Percentiles rank a stretch among this genome's conserved stretches.
phyloP scores from a whole-genome alignment of 306 rosid species.

The Leucaena leucocephala region DNA sequence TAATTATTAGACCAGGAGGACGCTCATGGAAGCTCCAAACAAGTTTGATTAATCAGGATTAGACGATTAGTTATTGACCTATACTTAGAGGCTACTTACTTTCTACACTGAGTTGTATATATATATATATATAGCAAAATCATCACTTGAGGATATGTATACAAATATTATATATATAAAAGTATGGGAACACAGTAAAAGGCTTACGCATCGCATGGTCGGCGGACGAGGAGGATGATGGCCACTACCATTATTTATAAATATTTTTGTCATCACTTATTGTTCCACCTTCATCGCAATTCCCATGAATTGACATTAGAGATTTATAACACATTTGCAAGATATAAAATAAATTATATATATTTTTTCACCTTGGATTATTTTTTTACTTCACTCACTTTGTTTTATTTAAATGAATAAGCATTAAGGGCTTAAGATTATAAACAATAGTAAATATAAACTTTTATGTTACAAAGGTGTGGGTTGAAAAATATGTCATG shows the following conservation, averaged over 20 bases:
- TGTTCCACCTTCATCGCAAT: neutral
- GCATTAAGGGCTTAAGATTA: no score
- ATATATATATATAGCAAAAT: neutral
- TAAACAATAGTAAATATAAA: no score
- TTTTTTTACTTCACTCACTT: no score
- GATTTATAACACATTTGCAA: neutral
- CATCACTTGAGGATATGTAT: neutral
- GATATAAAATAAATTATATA: neutral
- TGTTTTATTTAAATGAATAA: no score
- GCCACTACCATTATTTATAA: neutral
- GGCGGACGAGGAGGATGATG: neutral
- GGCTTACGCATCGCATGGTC: neutral
- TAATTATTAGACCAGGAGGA: neutral
- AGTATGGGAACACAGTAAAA: neutral
- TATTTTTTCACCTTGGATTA: no score
- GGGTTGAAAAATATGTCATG: neutral
- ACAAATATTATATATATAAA: no score
- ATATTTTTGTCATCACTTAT: no score
- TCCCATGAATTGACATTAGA: neutral
- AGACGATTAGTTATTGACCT: neutral
- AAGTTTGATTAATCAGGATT: neutral
- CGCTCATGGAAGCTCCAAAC: neutral
- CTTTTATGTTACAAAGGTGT: no score
- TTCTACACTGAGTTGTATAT: neutral
- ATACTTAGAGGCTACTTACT: neutral